Base-by-base conservation (phyloP, 805 yeast genomes). In the Metschnikowia matae region DNA sequence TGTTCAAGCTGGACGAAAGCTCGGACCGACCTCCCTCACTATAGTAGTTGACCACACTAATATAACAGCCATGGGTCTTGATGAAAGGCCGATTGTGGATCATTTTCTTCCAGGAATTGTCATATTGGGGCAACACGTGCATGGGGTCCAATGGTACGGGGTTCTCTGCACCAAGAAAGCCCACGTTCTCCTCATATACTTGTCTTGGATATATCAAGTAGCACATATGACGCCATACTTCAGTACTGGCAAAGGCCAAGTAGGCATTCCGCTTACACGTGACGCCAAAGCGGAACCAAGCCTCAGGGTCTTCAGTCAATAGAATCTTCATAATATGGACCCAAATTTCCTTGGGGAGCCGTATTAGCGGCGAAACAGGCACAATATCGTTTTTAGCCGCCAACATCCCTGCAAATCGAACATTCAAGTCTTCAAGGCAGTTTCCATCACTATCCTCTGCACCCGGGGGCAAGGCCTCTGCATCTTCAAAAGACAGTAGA, bases 61-160 rank as follows among this genome's bases (percentile, higher is more conserved):
- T 87, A 59, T 92, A 92, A 17, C 89, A 77, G 1, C 99, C 99
- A 48, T 82, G 74, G 64, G 81, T 88, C 60, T 92, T 85, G 33
- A 91, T 59, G 59, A 84, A 85, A 0, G 97, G 97, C 37, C 96
- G 70, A 35, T 79, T 77, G 40, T 66, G 59, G 39, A 81, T 70
- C 88, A 86, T 81, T 18, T 59, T 55, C 54, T 77, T 70, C 77
- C 77, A 73, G 5, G 73, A 65, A 42, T 63, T 52, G 20, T 57
- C 55, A 50, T 68, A 71, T 40, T 66, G 68, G 1, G 68, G 56
- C 13, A 72, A 36, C 18, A 70, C 54, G 35, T 52, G 40, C 29
- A 64, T 48, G 44, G 65, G 74, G 53, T 71, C 65, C 21, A 40
- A 14, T 2, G 77, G 75, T 8, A 72, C 59, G 1, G 75, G 75